These are phyloP conservation scores for Agarophyton chilense DNA, from an alignment of 23 red algal genomes.

Conservation along the genomic window DNA sequence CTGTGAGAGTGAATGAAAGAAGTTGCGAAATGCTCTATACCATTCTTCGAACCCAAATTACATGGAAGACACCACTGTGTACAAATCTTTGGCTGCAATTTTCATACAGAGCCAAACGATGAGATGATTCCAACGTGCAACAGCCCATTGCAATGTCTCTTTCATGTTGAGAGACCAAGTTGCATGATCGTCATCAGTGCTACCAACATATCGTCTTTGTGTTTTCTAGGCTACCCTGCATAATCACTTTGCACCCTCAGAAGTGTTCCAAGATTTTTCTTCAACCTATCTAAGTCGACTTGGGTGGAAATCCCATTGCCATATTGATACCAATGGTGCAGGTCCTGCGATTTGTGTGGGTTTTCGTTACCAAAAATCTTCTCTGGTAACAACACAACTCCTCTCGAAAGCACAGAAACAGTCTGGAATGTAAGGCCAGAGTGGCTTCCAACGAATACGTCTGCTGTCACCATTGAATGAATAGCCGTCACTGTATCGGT, in stretches of 20 bases:
- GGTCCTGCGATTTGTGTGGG: not conserved
- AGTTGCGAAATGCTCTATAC: no score
- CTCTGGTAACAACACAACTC: not conserved
- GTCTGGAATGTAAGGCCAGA: not conserved
- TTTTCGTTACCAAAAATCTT: not conserved
- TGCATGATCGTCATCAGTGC: no score
- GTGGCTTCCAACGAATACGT: conserved; percentile 42
- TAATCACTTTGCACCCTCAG: not conserved
- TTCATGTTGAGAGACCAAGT: no score
- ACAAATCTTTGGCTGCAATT: no score
- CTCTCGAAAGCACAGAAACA: not conserved
- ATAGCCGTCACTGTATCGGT: conserved; percentile 22
- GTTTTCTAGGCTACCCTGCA: no score
- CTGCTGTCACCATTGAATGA: conserved; percentile 24
- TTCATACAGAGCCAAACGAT: no score
- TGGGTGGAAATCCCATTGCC: not conserved
- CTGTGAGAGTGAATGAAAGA: no score
- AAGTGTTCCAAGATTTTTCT: not conserved
- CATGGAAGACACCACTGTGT: no score
- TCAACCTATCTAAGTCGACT: not conserved
- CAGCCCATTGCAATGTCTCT: no score
- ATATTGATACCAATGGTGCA: not conserved
- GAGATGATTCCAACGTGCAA: no score
- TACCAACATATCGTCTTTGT: no score
- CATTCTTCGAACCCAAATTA: no score